Evolutionary conservation across 2,329 filamentous ascomycete genomes (phyloP).

Genomic region (Domatiomyces globalis): DNA sequence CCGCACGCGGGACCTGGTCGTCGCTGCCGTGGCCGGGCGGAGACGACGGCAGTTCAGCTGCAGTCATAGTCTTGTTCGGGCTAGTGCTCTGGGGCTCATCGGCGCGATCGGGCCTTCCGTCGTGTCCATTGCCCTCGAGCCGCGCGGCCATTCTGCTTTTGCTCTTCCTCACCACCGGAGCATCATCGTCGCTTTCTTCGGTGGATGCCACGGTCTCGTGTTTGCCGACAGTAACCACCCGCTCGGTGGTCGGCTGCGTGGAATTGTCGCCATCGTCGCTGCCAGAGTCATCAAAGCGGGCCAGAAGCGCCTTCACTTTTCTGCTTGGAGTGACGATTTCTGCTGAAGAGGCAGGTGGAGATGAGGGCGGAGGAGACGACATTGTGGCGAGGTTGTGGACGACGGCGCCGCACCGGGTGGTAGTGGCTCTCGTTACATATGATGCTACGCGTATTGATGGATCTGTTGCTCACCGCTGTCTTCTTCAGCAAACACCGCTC

Average conservation of each 20-base stretch:
- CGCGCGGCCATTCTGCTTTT: conserved; percentile 51
- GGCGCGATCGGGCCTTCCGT: background rate
- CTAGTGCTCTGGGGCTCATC: background rate
- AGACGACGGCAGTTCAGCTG: background rate
- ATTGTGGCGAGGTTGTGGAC: background rate
- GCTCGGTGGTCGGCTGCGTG: background rate
- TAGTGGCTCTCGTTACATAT: background rate
- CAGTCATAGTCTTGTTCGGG: background rate
- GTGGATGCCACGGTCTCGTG: no score
- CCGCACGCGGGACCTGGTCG: background rate
- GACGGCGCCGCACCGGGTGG: background rate
- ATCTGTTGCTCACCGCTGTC: background rate
- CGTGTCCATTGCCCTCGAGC: conserved; percentile 6
- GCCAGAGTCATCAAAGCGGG: conserved; percentile 35
- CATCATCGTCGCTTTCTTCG: conserved; percentile 30
- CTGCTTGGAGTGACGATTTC: conserved; percentile 22
- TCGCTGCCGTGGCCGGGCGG: background rate
- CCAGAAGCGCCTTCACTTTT: conserved; percentile 38
- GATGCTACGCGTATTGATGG: conserved; percentile 6
- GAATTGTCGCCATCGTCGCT: conserved; percentile 26
- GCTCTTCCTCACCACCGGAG: conserved; percentile 42
- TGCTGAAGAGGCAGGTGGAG: background rate
- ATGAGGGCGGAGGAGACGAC: background rate
- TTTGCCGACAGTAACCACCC: conserved; percentile 11
- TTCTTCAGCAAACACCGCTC: background rate